Evolutionary conservation across 2,329 filamentous ascomycete genomes (phyloP).

Genomic region (Aspergillus hiratsukae): DNA sequence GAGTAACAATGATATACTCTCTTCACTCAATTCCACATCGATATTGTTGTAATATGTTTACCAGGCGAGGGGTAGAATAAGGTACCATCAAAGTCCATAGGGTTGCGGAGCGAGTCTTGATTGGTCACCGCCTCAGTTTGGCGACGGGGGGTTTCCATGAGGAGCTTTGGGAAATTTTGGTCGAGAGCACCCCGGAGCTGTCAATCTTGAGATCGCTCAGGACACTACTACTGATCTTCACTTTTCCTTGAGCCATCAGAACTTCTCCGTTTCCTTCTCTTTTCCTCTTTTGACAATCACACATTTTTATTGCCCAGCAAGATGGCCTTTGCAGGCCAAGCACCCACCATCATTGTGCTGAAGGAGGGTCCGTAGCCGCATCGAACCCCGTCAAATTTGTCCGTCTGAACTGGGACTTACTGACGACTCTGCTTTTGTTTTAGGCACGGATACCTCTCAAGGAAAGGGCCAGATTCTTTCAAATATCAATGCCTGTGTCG

Average conservation of each 20-base stretch:
- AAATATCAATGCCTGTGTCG: constrained; percentile 97
- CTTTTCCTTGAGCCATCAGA: constrained; percentile 1
- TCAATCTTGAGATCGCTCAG: constrained; percentile 17
- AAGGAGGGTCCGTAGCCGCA: constrained; percentile 72
- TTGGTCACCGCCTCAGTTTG: constrained; percentile 32
- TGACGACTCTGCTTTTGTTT: constrained; percentile 22
- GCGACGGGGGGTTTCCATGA: constrained; percentile 27
- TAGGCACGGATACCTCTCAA: constrained; percentile 95
- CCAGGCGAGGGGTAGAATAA: neutral
- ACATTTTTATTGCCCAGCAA: constrained; percentile 28
- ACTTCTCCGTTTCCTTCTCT: constrained; percentile 6
- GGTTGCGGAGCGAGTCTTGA: constrained; percentile 20
- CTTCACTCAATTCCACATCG: neutral
- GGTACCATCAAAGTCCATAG: constrained; percentile 9
- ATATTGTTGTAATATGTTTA: neutral
- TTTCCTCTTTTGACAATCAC: constrained; percentile 14
- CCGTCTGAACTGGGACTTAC: constrained; percentile 18
- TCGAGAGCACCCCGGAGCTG: constrained; percentile 31
- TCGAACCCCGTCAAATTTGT: constrained; percentile 22
- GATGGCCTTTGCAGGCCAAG: constrained; percentile 97
- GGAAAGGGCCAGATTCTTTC: constrained; percentile 94
- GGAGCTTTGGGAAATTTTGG: constrained; percentile 42
- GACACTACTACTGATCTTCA: constrained; percentile 22
- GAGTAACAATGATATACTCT: neutral
- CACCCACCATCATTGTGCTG: constrained; percentile 95